A percentile compares a stretch with the other conserved stretches of the same genome.
Evolutionary conservation across 352 stramenopile genomes (phyloP).

Genomic region (Globisporangium spinosum): DNA sequence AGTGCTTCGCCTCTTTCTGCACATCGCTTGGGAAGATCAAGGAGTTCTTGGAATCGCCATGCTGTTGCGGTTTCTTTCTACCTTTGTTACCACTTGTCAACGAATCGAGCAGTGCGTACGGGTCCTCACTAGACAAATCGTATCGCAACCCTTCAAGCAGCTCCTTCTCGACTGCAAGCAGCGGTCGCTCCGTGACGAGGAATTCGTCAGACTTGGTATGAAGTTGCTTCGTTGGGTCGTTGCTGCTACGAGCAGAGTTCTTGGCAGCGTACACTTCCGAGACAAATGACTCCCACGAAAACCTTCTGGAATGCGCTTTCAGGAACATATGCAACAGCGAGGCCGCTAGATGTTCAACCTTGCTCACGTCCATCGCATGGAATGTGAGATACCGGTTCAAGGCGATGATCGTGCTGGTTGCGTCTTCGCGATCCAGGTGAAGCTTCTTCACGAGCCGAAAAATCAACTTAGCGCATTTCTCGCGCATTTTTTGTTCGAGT

Average conservation of each 20-base stretch:
- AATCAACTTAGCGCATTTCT: slow-evolving; percentile 64
- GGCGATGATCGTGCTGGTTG: slow-evolving; percentile 68
- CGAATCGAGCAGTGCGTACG: slow-evolving; percentile 68
- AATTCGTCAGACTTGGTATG: slow-evolving; percentile 39
- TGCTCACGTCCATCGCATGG: slow-evolving; percentile 54
- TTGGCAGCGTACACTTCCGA: slow-evolving; percentile 69
- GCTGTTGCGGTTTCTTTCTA: slow-evolving; percentile 29
- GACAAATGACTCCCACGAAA: slow-evolving; percentile 61
- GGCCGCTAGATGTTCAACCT: slow-evolving; percentile 63
- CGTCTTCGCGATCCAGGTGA: slow-evolving; percentile 63
- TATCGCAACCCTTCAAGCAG: slow-evolving; percentile 75
- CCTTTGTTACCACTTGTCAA: slow-evolving; percentile 42
- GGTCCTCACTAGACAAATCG: slow-evolving; percentile 67
- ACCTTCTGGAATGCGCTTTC: slow-evolving; percentile 61
- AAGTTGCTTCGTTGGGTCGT: slow-evolving; percentile 19
- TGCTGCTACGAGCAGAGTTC: slow-evolving; percentile 23
- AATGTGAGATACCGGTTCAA: slow-evolving; percentile 81
- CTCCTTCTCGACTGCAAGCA: slow-evolving; percentile 55
- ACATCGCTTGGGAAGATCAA: slow-evolving; percentile 36
- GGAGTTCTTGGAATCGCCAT: slow-evolving; percentile 14
- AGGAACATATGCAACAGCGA: slow-evolving; percentile 75
- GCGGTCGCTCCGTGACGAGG: slow-evolving; percentile 45
- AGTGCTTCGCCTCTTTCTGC: slow-evolving; percentile 64
- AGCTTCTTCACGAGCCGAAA: slow-evolving; percentile 59
- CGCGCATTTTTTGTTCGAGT: slow-evolving; percentile 60